phyloP scores from a whole-genome alignment of 1,284 basidiomycete genomes.

The Taiwanofungus camphoratus region DNA sequence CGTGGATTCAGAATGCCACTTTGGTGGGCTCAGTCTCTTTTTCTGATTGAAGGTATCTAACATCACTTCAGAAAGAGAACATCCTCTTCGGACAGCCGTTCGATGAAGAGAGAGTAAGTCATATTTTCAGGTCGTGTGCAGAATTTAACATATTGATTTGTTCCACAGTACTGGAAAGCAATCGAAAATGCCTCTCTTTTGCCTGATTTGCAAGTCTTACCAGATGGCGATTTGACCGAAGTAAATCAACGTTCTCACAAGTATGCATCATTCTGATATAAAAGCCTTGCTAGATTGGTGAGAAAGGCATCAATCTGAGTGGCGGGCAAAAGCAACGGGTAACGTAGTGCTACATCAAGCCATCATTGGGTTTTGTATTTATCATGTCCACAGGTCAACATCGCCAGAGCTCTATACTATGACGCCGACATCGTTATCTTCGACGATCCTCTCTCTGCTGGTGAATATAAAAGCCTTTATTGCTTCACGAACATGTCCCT shows the following conservation, averaged over 20 bases:
- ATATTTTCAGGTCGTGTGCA: neutral
- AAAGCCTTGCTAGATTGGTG: constrained; percentile 54
- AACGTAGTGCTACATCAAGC: constrained; percentile 12
- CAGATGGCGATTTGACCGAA: constrained; percentile 73
- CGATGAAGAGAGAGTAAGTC: constrained; percentile 43
- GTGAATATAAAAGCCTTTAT: constrained; percentile 24
- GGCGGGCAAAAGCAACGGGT: constrained; percentile 62
- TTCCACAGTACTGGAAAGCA: constrained; percentile 52
- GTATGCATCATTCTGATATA: neutral
- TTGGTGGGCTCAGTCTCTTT: constrained; percentile 40
- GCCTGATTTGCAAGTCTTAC: constrained; percentile 65
- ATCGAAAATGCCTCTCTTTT: constrained; percentile 59
- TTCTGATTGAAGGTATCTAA: neutral
- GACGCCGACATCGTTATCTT: constrained; percentile 66
- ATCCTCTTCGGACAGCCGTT: constrained; percentile 65
- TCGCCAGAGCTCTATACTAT: constrained; percentile 69
- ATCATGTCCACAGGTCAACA: constrained; percentile 45
- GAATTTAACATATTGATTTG: neutral
- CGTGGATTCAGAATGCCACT: constrained; percentile 87
- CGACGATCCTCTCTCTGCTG: constrained; percentile 73
- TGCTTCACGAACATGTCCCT: neutral
- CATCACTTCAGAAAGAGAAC: constrained; percentile 45
- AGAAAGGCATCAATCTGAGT: constrained; percentile 57
- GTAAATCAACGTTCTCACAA: constrained; percentile 26
- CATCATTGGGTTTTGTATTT: too few relatives aligned